A percentile compares a stretch with the other conserved stretches of the same genome.
phyloP scores from a whole-genome alignment of 371 early-diverging fungal species.

The Capillidium heterosporum region DNA sequence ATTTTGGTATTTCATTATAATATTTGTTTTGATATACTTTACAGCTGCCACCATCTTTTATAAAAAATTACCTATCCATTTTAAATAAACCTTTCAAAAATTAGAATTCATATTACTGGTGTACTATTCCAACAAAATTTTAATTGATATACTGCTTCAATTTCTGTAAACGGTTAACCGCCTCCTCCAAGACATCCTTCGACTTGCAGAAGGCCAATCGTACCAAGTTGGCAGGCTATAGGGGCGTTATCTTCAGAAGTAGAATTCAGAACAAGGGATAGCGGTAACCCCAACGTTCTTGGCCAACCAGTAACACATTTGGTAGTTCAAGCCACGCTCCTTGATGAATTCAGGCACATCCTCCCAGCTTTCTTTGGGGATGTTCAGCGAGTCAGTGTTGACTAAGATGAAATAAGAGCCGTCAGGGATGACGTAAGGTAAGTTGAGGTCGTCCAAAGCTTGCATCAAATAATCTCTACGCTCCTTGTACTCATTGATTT shows the following conservation, averaged over 20 bases:
- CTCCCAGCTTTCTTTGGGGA: conserved; percentile 36
- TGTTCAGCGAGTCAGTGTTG: conserved; percentile 44
- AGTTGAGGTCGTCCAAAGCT: conserved; percentile 42
- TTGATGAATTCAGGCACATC: conserved; percentile 36
- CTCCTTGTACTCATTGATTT: conserved; percentile 39
- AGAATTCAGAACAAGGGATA: conserved; percentile 87
- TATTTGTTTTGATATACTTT: too few species aligned
- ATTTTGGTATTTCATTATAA: too few species aligned
- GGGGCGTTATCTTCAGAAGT: conserved; percentile 45
- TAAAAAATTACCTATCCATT: too few species aligned
- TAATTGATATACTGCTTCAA: conserved; percentile 33
- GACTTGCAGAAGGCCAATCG: conserved; percentile 92
- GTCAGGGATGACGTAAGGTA: conserved; percentile 72
- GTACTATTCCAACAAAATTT: too few species aligned
- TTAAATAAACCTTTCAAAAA: too few species aligned
- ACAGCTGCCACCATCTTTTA: too few species aligned
- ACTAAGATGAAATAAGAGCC: conserved; percentile 89
- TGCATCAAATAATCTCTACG: conserved; percentile 55
- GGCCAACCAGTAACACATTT: conserved; percentile 72
- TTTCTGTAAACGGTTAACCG: conserved; percentile 42
- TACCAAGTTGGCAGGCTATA: conserved; percentile 54
- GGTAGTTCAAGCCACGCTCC: conserved; percentile 51
- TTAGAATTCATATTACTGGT: too few species aligned
- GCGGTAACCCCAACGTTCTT: conserved; percentile 80
- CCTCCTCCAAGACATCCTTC: conserved; percentile 60